Percentiles rank a stretch among this genome's conserved stretches.
Evolutionary conservation across 176 grass and related monocot genomes (phyloP).

Genomic region (Oryza longistaminata): DNA sequence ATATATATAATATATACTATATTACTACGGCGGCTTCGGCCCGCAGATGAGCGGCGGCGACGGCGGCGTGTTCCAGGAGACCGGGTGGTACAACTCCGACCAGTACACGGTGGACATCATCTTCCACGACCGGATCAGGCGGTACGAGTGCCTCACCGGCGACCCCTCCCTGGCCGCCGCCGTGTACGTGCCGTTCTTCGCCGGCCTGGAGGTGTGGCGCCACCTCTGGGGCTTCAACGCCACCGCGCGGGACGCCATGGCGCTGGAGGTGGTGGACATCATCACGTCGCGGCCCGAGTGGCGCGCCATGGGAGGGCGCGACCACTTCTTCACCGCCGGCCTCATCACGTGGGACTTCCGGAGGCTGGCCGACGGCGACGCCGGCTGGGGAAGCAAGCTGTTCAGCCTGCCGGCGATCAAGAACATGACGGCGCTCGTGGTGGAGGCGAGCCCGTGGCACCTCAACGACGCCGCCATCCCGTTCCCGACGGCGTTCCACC

Average conservation of each 20-base stretch:
- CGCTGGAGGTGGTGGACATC: conserved; percentile 37
- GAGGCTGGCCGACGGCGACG: conserved; percentile 33
- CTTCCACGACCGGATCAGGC: conserved; percentile 76
- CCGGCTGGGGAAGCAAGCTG: conserved; percentile 69
- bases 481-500: conserved; percentile 80
- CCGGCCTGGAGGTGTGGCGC: conserved; percentile 59
- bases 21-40: conserved; percentile 81
- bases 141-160: conserved; percentile 83
- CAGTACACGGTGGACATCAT: conserved; percentile 70
- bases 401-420: conserved; percentile 51
- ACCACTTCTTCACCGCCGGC: conserved; percentile 85
- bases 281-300: conserved; percentile 50
- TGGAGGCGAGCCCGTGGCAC: conserved; percentile 75
- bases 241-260: conserved; percentile 50
- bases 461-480: conserved; percentile 74
- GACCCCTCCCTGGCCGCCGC: conserved; percentile 66
- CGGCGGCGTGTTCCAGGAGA: conserved; percentile 55
- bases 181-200: conserved; percentile 85
- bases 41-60: conserved; percentile 36
- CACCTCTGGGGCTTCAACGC: conserved; percentile 65
- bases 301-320: conserved; percentile 51
- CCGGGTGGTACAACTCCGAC: conserved; percentile 79
- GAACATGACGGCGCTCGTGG: conserved; percentile 77
- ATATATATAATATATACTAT: too few relatives aligned
- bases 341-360: conserved; percentile 81